Conservation (phyloP, 2,329 filamentous ascomycete genomes). For the Pseudodiploospora longispora region DNA sequence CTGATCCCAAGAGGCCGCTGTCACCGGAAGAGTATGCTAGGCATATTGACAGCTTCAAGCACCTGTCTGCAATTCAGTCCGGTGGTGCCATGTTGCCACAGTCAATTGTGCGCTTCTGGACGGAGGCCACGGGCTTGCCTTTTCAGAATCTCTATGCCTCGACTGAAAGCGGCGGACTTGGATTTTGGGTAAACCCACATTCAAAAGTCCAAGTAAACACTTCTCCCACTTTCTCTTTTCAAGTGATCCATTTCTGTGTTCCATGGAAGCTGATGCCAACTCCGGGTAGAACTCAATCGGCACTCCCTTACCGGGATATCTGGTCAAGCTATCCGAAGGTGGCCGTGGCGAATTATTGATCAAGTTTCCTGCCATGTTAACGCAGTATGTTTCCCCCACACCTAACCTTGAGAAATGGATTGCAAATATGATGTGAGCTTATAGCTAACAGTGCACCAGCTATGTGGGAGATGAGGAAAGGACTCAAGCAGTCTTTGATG, state of each 20-base stretch:
- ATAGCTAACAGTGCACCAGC: not conserved
- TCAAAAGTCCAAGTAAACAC: too few relatives aligned
- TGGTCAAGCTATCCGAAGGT: conserved; percentile 7
- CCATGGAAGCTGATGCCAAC: too few relatives aligned
- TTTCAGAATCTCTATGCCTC: conserved; percentile 11
- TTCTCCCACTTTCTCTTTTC: too few relatives aligned
- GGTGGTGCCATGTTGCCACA: conserved; percentile 5
- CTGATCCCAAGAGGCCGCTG: not conserved
- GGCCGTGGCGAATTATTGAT: conserved; percentile 6
- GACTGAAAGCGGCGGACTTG: conserved; percentile 8
- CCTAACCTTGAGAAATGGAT: not conserved
- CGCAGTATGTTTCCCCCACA: conserved; percentile 2
- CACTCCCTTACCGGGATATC: conserved; percentile 1
- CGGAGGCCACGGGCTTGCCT: conserved; percentile 3
- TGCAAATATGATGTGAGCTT: too few relatives aligned
- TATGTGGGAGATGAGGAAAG: conserved; percentile 51
- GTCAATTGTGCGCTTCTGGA: conserved; percentile 10
- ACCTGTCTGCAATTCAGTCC: conserved; percentile 1
- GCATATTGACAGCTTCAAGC: conserved; percentile 6
- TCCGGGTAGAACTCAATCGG: not conserved
- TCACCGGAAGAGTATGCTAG: conserved; percentile 3
- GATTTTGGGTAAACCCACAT: too few relatives aligned
- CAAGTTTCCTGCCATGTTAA: conserved; percentile 7
- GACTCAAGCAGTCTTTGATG: conserved; percentile 66
- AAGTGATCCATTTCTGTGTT: too few relatives aligned